Evolutionary conservation across 495 filamentous ascomycete species (phyloP), one percentile per base, ranked within the genome.

Genomic region (Neurospora pannonica): DNA sequence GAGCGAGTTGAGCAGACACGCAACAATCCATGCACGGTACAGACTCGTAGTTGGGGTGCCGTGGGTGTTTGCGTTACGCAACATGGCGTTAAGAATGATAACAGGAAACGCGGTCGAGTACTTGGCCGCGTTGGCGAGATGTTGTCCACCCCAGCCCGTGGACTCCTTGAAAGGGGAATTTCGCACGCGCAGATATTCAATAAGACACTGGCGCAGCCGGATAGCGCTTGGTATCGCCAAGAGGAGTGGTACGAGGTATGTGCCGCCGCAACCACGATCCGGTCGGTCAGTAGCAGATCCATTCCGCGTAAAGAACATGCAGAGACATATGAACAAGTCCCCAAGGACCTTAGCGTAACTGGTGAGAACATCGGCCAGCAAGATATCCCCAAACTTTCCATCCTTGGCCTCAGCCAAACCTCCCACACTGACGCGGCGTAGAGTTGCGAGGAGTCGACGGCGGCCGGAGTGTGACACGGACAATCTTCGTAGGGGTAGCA

Each of bases 291-390:
- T 97, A 5, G 93, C 91, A 31, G 90, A 91, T 37, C 90, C 85
- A 11, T 88, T 87, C 71, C 76, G 73, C 0, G 85, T 80, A 76
- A 97, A 87, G 82, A 97, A 94, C 94, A 97, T 97, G 88, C 94
- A 98, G 54, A 92, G 83, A 38, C 90, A 89, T 70, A 97, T 90
- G 80, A 92, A 96, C n/a, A 97, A 83, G 81, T 98, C 97, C 5
- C 90, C 95, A 3, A 98, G 84, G 36, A 97, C 90, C 77, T 94
- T 97, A 60, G 96, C 91, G 81, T 98, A 99, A 76, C 92, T 95
- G 10, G 96, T 99, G 74, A 99, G 83, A 40, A 92, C 95, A 87
- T 99, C 96, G 9, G 96, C 94, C n/a, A 98, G 87, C 48, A 99
- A 84, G 72, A 98, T 91, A 79, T 99, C 96, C 54, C 93, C 94